Evolutionary conservation across 1,139 yeast species (phyloP).

Genomic region (Scheffersomyces lignicola): DNA sequence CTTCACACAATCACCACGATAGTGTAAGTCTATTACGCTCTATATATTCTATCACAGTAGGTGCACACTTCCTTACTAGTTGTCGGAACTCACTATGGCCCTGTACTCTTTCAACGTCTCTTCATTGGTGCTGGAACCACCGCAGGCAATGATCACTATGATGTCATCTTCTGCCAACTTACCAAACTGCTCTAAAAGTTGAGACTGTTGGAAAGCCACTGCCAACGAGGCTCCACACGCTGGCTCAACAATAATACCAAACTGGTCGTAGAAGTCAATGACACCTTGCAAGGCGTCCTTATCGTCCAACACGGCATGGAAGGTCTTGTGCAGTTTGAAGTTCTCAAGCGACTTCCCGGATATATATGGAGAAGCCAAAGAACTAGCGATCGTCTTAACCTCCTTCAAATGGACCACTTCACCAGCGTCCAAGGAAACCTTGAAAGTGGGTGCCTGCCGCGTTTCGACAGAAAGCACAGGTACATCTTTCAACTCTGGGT

Average conservation of each 20-base stretch:
- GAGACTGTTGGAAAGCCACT: slow-evolving; percentile 23
- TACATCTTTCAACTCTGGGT: slow-evolving; percentile 16
- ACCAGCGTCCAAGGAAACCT: slow-evolving; percentile 28
- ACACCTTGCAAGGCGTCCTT: slow-evolving; percentile 33
- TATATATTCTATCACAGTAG: too few species aligned
- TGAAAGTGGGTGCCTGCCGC: slow-evolving; percentile 38
- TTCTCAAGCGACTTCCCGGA: slow-evolving; percentile 29
- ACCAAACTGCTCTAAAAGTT: slow-evolving; percentile 23
- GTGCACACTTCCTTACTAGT: too few species aligned
- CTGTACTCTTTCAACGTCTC: slow-evolving; percentile 21
- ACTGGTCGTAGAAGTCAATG: slow-evolving; percentile 24
- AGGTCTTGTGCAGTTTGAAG: slow-evolving; percentile 20
- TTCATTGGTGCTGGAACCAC: slow-evolving; percentile 34
- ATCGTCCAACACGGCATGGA: slow-evolving; percentile 34
- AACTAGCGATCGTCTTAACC: slow-evolving; percentile 38
- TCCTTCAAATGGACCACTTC: slow-evolving; percentile 26
- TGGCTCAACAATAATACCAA: slow-evolving; percentile 34
- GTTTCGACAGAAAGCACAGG: slow-evolving; percentile 39
- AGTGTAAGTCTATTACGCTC: too few species aligned
- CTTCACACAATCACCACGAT: too few species aligned
- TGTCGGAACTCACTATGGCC: too few species aligned
- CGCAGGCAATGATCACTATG: slow-evolving; percentile 39
- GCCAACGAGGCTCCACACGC: slow-evolving; percentile 45
- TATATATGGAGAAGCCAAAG: slow-evolving; percentile 42
- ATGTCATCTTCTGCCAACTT: slow-evolving; percentile 29